Percentiles rank a stretch among this genome's conserved stretches.
These are phyloP conservation scores for Clavispora fructus DNA, from an alignment of 805 yeast genomes.

Conservation along the genomic window DNA sequence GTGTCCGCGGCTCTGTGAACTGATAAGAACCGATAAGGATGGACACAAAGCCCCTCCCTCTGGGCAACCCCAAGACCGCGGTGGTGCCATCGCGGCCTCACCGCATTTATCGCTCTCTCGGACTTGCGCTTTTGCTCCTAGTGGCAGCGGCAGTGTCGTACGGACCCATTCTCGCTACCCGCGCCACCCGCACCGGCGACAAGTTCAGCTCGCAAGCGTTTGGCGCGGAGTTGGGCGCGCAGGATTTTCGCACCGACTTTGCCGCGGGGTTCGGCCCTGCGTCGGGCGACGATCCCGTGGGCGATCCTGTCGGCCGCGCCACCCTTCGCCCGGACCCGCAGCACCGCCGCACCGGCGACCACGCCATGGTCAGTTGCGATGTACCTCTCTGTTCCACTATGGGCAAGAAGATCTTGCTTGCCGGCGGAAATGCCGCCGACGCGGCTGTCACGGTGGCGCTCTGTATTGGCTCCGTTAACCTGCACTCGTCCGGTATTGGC, in stretches of 20 bases:
- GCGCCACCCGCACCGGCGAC: neutral
- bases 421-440: constrained; percentile 84
- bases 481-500: constrained; percentile 85
- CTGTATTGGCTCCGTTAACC: constrained; percentile 80
- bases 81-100: neutral
- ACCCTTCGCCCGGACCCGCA: constrained; percentile 38
- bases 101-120: neutral
- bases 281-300: constrained; percentile 12
- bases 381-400: constrained; percentile 56
- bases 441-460: constrained; percentile 86
- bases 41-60: neutral
- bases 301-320: constrained; percentile 26
- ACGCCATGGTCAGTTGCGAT: constrained; percentile 68
- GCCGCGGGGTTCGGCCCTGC: too few relatives aligned
- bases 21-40: too few relatives aligned
- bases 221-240: neutral
- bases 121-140: neutral
- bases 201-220: neutral
- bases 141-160: neutral
- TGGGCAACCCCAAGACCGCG: neutral
- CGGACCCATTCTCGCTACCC: neutral
- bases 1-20: too few relatives aligned
- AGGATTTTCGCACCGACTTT: too few relatives aligned
- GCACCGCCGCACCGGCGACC: constrained; percentile 33
- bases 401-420: constrained; percentile 51